A percentile compares a stretch with the other conserved stretches of the same genome.
These are phyloP conservation scores for Cladorrhinum sp. DNA, from an alignment of 2,329 filamentous ascomycete species.

Conservation along the genomic window DNA sequence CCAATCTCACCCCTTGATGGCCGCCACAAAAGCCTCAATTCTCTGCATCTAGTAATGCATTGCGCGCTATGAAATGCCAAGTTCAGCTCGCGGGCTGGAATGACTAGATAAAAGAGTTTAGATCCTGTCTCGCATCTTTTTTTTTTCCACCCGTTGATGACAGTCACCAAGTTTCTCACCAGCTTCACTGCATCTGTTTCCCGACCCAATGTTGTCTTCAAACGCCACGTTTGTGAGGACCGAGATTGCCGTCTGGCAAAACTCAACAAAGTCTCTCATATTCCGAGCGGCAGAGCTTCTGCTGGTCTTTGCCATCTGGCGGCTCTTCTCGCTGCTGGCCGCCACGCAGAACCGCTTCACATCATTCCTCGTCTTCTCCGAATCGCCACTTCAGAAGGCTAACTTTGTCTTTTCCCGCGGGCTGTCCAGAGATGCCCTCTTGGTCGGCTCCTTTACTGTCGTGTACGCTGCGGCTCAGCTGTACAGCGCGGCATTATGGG, in stretches of 20 bases:
- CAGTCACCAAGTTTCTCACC: too few relatives aligned
- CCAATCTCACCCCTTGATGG: too few relatives aligned
- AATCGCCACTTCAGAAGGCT: not conserved
- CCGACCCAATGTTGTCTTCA: too few relatives aligned
- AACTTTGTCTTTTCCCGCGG: slow-evolving; percentile 3
- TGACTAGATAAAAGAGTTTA: too few relatives aligned
- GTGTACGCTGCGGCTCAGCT: not conserved
- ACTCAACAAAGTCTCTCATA: slow-evolving; percentile 7
- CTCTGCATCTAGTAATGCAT: too few relatives aligned
- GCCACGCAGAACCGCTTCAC: slow-evolving; percentile 5
- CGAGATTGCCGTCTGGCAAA: slow-evolving; percentile 1
- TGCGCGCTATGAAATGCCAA: too few relatives aligned
- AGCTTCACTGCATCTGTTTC: too few relatives aligned
- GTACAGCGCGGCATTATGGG: slow-evolving; percentile 1
- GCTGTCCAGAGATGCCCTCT: not conserved
- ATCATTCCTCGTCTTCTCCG: slow-evolving; percentile 6
- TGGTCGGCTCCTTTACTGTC: slow-evolving; percentile 5
- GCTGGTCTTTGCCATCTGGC: slow-evolving; percentile 3
- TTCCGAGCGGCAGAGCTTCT: slow-evolving; percentile 5
- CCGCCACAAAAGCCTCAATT: too few relatives aligned
- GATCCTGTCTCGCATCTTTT: too few relatives aligned
- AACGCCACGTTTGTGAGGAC: slow-evolving; percentile 3
- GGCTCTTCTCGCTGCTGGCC: slow-evolving; percentile 1
- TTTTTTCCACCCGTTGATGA: too few relatives aligned
- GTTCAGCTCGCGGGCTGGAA: too few relatives aligned